Evolutionary conservation across 306 rosid species (phyloP), one percentile per base, ranked within the genome.

Genomic region (Gastrolobium villosum): DNA sequence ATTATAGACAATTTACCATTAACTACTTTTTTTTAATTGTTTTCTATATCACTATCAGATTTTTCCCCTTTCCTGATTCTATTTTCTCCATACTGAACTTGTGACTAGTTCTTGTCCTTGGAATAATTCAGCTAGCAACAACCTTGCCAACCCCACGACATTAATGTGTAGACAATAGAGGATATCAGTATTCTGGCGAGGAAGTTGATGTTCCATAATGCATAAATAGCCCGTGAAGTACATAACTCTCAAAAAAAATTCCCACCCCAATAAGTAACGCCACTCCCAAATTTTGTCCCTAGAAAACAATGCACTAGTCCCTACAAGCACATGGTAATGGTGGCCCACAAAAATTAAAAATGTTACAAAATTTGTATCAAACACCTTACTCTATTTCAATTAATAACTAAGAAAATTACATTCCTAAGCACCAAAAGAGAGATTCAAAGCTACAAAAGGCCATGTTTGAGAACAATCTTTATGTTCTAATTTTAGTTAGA

Each of bases 191-290:
- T 45, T 46, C 43, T 41, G 15, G 11, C 2, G n/a, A n/a, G n/a
- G n/a, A n/a, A n/a, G 75, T 70, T 75, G 86, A 73, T 75, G 6
- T 62, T 79, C 57, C 71, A 83, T 70, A 26, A 72, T 70, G 28
- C 68, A 89, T 57, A 20, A 65, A 68, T 76, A 28, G 26, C 79
- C 76, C 81, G 86, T 88, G 92, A 88, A 79, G 37, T 64, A 54
- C 79, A 82, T 83, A 80, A 82, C 75, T 82, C 82, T 85, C 83
- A 36, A 81, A 74, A n/a, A 59, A 60, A 72, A 77, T 81, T 70
- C 83, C 83, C 80, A 69, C 83, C 84, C 80, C 73, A 71, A 82
- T 49, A 44, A 50, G 70, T 55, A 75, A 34, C 67, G 41, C 28
- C 30, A 7, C 39, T 15, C 74, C 31, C 15, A 61, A 54, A 59